Evolutionary conservation across 164 flowering plant species (phyloP).

Genomic region (Santalum album): DNA sequence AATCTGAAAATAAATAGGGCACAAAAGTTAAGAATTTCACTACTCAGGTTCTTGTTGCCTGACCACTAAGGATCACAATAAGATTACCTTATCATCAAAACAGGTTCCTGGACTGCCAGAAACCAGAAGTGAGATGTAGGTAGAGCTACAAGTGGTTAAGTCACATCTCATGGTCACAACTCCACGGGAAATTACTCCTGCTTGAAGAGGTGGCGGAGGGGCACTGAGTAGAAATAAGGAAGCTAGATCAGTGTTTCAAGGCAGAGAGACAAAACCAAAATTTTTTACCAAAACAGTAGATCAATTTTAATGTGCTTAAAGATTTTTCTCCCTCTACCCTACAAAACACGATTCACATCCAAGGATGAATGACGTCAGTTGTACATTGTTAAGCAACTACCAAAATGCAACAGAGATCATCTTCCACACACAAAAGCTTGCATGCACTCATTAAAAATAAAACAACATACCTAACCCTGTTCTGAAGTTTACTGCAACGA

Average conservation of each 20-base stretch:
- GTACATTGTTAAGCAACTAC: no score
- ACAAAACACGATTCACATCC: no score
- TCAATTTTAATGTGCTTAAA: background rate
- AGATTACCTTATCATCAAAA: slow-evolving; percentile 76
- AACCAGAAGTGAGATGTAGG: slow-evolving; percentile 49
- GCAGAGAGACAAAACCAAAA: slow-evolving; percentile 2
- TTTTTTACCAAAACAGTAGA: background rate
- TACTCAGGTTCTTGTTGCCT: background rate
- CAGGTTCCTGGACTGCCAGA: slow-evolving; percentile 88
- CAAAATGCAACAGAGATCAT: no score
- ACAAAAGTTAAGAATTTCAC: background rate
- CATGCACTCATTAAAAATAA: background rate
- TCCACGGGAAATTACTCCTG: slow-evolving; percentile 87
- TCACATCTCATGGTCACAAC: slow-evolving; percentile 99
- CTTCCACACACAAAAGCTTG: background rate
- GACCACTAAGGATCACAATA: background rate
- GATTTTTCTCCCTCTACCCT: no score
- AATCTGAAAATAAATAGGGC: slow-evolving; percentile 27
- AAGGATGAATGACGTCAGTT: no score
- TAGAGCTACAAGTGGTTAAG: slow-evolving; percentile 80
- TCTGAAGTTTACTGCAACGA: slow-evolving; percentile 87
- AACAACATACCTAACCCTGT: slow-evolving; percentile 57
- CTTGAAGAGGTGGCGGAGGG: slow-evolving; percentile 94
- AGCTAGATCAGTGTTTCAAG: background rate
- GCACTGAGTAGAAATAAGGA: slow-evolving; percentile 46